Percentiles rank a stretch among this genome's conserved stretches.
Conservation (phyloP, 305 asterid species). For the Fraxinus floribunda region DNA sequence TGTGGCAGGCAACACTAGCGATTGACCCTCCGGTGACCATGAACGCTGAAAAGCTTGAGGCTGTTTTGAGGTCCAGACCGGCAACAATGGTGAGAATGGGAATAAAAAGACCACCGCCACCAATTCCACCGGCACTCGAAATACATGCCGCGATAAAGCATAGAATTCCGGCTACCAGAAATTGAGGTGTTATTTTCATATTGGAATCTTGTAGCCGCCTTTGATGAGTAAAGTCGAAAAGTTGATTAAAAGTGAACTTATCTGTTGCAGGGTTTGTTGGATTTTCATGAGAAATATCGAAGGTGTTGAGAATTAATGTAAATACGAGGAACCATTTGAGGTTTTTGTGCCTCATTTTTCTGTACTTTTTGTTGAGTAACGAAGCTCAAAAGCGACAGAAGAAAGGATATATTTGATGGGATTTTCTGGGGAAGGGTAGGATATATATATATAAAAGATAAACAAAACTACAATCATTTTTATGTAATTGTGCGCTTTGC, state of each 20-base stretch:
- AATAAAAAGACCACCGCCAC: slow-evolving; percentile 67
- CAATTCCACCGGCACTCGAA: slow-evolving; percentile 78
- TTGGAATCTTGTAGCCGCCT: slow-evolving; percentile 30
- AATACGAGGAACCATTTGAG: slow-evolving; percentile 21
- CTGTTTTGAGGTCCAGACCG: slow-evolving; percentile 60
- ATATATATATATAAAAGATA: background rate
- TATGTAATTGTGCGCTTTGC: background rate
- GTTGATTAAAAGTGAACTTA: slow-evolving; percentile 14
- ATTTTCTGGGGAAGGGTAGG: background rate
- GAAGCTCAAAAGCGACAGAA: background rate
- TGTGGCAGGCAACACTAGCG: slow-evolving; percentile 40
- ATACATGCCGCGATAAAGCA: slow-evolving; percentile 56
- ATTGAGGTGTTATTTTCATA: slow-evolving; percentile 20
- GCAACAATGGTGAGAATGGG: slow-evolving; percentile 63
- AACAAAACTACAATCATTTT: background rate
- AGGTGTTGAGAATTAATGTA: slow-evolving; percentile 4
- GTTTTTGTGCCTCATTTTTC: slow-evolving; percentile 15
- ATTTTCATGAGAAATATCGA: slow-evolving; percentile 32
- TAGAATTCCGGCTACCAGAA: slow-evolving; percentile 43
- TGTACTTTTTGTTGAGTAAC: background rate
- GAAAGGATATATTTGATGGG: background rate
- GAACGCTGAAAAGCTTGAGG: slow-evolving; percentile 62
- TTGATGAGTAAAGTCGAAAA: slow-evolving; percentile 28
- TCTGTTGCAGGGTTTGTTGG: background rate
- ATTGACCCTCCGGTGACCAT: slow-evolving; percentile 71